Base-by-base conservation (phyloP, 1,284 basidiomycete species). In the Sporisorium exsertum region DNA sequence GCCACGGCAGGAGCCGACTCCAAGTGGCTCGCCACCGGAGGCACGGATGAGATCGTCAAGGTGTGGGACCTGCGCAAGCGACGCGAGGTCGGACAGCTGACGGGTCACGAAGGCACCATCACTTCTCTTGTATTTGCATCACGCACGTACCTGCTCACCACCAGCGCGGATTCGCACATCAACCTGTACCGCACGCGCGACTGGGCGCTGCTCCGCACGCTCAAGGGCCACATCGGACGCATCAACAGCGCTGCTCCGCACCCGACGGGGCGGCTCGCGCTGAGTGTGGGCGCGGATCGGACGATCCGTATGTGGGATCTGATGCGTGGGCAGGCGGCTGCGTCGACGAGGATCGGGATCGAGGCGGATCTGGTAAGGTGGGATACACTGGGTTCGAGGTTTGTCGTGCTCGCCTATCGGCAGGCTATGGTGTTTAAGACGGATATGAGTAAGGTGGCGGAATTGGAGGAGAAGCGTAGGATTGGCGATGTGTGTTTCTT, bases 271-370 rank as follows among this genome's bases (percentile, higher is more conserved):
- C 93, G 97, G 79, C 90, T 97, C 18, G 95, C 92, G 0, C 86
- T 99, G 32, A 93, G 91, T 72, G 94, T 97, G 0, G 96, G 96
- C 13, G 92, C 92, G 80, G 96, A 99, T 84, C 88, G 90, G 70
- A 94, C 93, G 9, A 85, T 98, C 66, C 90, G 95, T 55, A 96
- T 98, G 94, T 99, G 96, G 96, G 96, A 99, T 87, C 88, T 99
- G 27, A 97, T 97, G 93, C 89, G 95, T 51, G 96, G 95, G 1
- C 92, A 92, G 83, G 93, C 93, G 2, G 91, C 91, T 15, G 94
- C 94, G 5, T 95, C 93, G 82, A 92, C 92, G 37, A 94, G 95
- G 81, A 81, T 84, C 51, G 81, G 80, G 58, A 73, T 79, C 26
- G 82, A 83, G 32, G 82, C 80, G 3, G 80, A 81, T 49, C 47